Conservation (phyloP, 345 rosid genomes). For the Boechera retrofracta region DNA sequence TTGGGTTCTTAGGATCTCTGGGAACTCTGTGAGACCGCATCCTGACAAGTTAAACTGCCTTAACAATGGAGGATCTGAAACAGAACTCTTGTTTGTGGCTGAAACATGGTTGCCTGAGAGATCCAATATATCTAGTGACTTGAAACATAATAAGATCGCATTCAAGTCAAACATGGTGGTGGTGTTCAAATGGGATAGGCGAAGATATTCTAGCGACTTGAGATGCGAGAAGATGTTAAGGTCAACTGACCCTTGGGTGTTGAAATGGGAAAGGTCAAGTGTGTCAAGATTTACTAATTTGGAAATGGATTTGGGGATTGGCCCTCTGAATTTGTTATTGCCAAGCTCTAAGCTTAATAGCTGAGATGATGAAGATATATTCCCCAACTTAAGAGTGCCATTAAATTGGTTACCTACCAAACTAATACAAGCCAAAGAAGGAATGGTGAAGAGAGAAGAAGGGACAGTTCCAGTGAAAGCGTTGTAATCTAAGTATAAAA, state of each 20-base stretch:
- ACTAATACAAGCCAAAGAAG: not conserved
- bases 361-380: not conserved
- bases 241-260: slow-evolving; percentile 26
- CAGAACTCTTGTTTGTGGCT: not conserved
- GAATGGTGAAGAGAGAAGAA: slow-evolving; percentile 4
- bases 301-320: slow-evolving; percentile 28
- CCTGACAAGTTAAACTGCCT: not conserved
- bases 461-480: not conserved
- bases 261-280: slow-evolving; percentile 11
- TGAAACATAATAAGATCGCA: not conserved
- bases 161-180: slow-evolving; percentile 12
- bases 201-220: not conserved
- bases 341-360: not conserved
- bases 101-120: slow-evolving; percentile 24
- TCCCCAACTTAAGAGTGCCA: not conserved
- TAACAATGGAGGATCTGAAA: not conserved
- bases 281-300: not conserved
- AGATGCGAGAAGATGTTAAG: slow-evolving; percentile 30
- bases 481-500: not conserved
- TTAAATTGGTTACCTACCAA: not conserved
- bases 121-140: not conserved
- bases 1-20: slow-evolving; percentile 14
- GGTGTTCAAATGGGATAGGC: slow-evolving; percentile 17
- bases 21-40: slow-evolving; percentile 31
- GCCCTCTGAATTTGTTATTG: not conserved